Evolutionary conservation across 164 flowering plant genomes (phyloP).

Genomic region (Tetrastigma voinierianum): DNA sequence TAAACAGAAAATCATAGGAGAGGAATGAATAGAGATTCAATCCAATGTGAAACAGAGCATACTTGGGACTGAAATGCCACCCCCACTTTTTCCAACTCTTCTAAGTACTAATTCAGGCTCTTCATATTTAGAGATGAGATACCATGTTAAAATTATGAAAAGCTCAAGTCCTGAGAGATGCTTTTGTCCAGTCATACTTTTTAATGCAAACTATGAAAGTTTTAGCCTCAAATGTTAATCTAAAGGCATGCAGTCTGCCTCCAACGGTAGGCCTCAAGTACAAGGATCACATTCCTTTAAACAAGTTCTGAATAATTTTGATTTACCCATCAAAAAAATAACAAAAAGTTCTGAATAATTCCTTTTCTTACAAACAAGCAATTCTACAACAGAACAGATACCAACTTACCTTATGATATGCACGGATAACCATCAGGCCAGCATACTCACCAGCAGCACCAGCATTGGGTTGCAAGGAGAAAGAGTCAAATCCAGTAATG

Average conservation of each 20-base stretch:
- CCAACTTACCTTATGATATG: slow-evolving; percentile 78
- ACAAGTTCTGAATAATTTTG: too few species aligned
- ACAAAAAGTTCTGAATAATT: not conserved
- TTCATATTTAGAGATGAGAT: not conserved
- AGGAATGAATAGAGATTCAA: too few species aligned
- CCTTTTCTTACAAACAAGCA: not conserved
- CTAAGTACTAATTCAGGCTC: too few species aligned
- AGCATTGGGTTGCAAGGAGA: slow-evolving; percentile 99
- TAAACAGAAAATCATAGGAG: not conserved
- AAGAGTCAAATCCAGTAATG: slow-evolving; percentile 95
- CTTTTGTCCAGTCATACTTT: too few species aligned
- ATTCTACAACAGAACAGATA: not conserved
- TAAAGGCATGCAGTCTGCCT: too few species aligned
- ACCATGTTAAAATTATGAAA: not conserved
- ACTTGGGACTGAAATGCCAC: not conserved
- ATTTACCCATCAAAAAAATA: too few species aligned
- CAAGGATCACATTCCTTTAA: too few species aligned
- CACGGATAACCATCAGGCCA: slow-evolving; percentile 99
- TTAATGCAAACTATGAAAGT: too few species aligned
- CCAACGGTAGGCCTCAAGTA: too few species aligned
- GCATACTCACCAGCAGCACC: slow-evolving; percentile 99
- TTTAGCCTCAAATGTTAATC: too few species aligned
- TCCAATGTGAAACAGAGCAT: not conserved
- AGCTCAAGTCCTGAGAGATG: too few species aligned
- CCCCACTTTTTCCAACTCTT: not conserved